Base-by-base conservation (phyloP, 2,329 filamentous ascomycete genomes). In the Aspergillus chevalieri region DNA sequence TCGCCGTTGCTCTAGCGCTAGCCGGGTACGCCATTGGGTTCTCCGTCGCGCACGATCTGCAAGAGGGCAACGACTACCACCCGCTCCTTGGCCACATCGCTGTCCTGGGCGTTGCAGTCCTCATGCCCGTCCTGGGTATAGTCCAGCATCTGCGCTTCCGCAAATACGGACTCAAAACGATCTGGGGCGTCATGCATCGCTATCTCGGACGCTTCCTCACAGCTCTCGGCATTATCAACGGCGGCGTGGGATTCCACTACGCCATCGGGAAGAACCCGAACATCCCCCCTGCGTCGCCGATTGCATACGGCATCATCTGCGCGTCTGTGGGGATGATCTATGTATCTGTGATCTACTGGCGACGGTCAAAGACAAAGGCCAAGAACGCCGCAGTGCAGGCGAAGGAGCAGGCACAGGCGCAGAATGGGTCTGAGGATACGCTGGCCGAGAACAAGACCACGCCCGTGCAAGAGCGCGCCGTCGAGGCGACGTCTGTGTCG, bases 181-280 rank as follows among this genome's bases (percentile, higher is more conserved):
- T 72, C 14, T 73, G 69, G 60, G 77, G 75, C 0, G 66, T 76
- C 47, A 41, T 61, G 2, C 78, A 81, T 55, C 67, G 79, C 52
- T 81, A 77, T 77, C 55, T 78, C 24, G 78, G 78, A 10, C 69
- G 78, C 4, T 55, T 71, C 24, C 64, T 74, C 12, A 69, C 79
- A 17, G 68, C 69, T 0, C 65, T 80, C 0, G 78, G 75, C 3
- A 77, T 79, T 49, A 69, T 80, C 61, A 80, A 80, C 53, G 78
- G 77, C 8, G 78, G 77, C 2, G 60, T 80, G 1, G 78, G 78
- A 0, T 69, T 80, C 41, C 61, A 67, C 50, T 67, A 78, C 30
- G 74, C 76, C 3, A 64, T 68, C 26, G 64, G 66, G 33, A 70
- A 66, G 47, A 60, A 58, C 6, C 58, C 63, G 24, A 67, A 69